These are phyloP conservation scores for Alternaria triticina DNA, from an alignment of 2,329 filamentous ascomycete genomes.

Conservation along the genomic window DNA sequence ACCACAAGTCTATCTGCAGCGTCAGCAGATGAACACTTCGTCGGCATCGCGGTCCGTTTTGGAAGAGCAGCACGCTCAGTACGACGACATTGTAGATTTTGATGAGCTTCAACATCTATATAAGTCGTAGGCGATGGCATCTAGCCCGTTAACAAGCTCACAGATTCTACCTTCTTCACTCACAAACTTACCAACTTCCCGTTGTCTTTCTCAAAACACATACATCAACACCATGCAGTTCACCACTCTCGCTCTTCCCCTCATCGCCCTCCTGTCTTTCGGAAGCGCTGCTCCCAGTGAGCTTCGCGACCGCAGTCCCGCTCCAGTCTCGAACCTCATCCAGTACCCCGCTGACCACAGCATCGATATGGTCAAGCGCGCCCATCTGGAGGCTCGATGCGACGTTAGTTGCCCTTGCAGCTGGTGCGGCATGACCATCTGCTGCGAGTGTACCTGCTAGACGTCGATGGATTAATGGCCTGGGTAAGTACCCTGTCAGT, in stretches of 20 bases:
- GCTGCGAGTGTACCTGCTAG: conserved; percentile 11
- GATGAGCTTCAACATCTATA: neutral
- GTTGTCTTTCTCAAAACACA: neutral
- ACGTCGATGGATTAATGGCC: neutral
- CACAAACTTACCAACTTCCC: neutral
- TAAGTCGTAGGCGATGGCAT: neutral
- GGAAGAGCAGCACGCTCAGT: neutral
- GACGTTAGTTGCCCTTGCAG: conserved; percentile 6
- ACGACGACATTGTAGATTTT: neutral
- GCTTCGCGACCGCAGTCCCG: neutral
- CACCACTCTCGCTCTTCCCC: neutral
- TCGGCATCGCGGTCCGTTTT: neutral
- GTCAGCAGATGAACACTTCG: neutral
- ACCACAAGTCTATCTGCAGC: neutral
- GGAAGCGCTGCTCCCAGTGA: conserved; percentile 5
- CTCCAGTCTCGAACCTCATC: neutral
- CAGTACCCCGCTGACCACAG: conserved; percentile 4
- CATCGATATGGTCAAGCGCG: conserved; percentile 10
- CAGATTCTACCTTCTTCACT: neutral
- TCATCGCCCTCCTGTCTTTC: conserved; percentile 1
- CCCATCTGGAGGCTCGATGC: conserved; percentile 4
- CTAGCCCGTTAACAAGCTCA: neutral
- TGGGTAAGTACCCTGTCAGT: neutral
- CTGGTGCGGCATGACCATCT: conserved; percentile 12
- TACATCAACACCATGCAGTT: conserved; percentile 2